Base-by-base conservation (phyloP, 495 filamentous ascomycete genomes). In the Talaromyces trachyspermus region DNA sequence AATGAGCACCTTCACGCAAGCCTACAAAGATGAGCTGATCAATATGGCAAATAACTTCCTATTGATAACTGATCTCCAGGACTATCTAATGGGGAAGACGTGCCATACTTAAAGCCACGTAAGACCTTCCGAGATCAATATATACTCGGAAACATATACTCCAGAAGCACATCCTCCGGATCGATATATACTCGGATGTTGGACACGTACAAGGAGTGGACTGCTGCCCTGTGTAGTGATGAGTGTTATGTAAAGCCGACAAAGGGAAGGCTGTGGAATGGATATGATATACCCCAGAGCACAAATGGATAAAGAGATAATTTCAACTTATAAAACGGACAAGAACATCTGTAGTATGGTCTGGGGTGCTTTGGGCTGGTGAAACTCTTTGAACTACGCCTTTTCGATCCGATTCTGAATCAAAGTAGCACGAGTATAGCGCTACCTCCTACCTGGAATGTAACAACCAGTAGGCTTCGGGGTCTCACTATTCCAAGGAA, bases 381-480 rank as follows among this genome's bases (percentile, higher is more conserved):
- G 33, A 15, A 36, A 36, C 33, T 36, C 33, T 36, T 36, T 36
- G n/a, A 36, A 36, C 33, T 36, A 36, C 33, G 33, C 33, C 33
- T 36, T 36, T 36, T 36, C 33, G 33, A 36, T 36, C 33, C 33
- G n/a, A 36, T 36, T 30, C 17, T 36, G 33, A 36, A 36, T 36
- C 33, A 36, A 36, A 36, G 33, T 36, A 36, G 33, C 33, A 36
- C 33, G n/a, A 15, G 33, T 36, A 36, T 36, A 36, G 33, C 33
- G 33, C 33, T 36, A 36, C 33, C n/a, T 36, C 33, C 33, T 36
- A 5, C 33, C 33, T 36, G n/a, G 33, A 36, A 36, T n/a, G n/a
- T n/a, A n/a, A n/a, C n/a, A n/a, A n/a, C n/a, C n/a, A n/a, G n/a
- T n/a, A n/a, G n/a, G n/a, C n/a, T n/a, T n/a, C n/a, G n/a, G n/a